Base-by-base conservation (phyloP, 2,329 filamentous ascomycete species). In the Coniochaeta sp. region DNA sequence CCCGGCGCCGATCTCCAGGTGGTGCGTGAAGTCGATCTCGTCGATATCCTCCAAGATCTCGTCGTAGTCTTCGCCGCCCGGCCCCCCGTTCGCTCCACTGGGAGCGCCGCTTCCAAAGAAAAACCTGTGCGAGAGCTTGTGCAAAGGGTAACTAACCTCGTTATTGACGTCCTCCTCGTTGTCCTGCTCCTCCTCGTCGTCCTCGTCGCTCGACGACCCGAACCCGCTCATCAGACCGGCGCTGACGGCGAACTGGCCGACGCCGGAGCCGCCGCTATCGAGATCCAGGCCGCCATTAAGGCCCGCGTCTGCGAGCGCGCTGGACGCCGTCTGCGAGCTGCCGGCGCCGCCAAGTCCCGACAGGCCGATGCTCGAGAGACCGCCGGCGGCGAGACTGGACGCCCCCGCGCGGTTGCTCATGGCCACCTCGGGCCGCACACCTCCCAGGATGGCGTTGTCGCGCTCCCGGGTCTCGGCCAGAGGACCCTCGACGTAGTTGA, bases 371-470 rank as follows among this genome's bases (percentile, higher is more conserved):
- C 79, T 75, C 4, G 76, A 77, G 8, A 83, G 70, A 8, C 81
- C 81, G 55, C 80, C 77, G 4, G 78, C 78, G 5, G 77, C 78
- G 4, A 84, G 71, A 24, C 79, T 72, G 58, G 75, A 76, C 2
- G 52, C 54, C 2, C 77, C 77, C 57, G 88, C 86, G 60, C 93
- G 85, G 68, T 92, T 89, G 47, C 88, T 91, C 67, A 96, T 84
- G 24, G 90, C 89, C 72, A 96, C 89, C 66, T 98, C 95, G 1
- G 95, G 95, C 62, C 95, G 86, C 12, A 98, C 93, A 6, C 95
- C 95, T 55, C 95, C 95, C 5, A 99, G 86, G 58, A 98, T 96
- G n/a, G 95, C 95, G 71, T 99, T 99, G 70, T 99, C 95, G 63
- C 93, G 86, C 75, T 99, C 95, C 59, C 95, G 82, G 0, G 95